Conservation (phyloP, 805 yeast species). For the Nakazawaea populi region DNA sequence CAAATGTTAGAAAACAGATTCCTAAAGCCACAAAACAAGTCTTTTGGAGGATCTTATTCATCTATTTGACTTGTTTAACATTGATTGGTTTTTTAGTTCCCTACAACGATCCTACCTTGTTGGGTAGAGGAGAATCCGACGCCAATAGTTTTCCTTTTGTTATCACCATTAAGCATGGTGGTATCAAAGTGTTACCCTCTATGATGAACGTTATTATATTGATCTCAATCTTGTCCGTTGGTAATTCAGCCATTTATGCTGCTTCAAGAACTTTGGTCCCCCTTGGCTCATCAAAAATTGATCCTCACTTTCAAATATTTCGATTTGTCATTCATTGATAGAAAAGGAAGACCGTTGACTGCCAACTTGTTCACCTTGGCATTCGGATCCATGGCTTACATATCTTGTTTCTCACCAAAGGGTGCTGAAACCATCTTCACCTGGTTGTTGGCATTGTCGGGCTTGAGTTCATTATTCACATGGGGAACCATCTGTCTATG, state of each 20-base stretch:
- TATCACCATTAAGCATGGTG: slow-evolving; percentile 34
- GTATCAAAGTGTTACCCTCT: slow-evolving; percentile 29
- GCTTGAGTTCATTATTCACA: slow-evolving; percentile 40
- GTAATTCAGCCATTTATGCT: slow-evolving; percentile 53
- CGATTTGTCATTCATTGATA: slow-evolving; percentile 38
- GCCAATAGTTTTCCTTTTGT: slow-evolving; percentile 42
- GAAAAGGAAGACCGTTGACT: slow-evolving; percentile 42
- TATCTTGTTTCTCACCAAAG: slow-evolving; percentile 36
- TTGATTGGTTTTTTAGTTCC: slow-evolving; percentile 44
- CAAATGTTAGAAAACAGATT: slow-evolving; percentile 38
- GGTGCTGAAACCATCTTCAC: slow-evolving; percentile 31
- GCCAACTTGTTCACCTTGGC: slow-evolving; percentile 33
- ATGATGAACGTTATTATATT: slow-evolving; percentile 35
- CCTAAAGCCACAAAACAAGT: slow-evolving; percentile 52
- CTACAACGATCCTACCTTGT: slow-evolving; percentile 29
- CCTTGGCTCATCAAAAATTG: slow-evolving; percentile 37
- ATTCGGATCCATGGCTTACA: slow-evolving; percentile 37
- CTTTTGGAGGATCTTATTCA: slow-evolving; percentile 47
- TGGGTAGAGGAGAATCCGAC: slow-evolving; percentile 22
- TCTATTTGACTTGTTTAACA: slow-evolving; percentile 38
- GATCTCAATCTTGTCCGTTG: slow-evolving; percentile 36
- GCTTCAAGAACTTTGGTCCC: slow-evolving; percentile 46
- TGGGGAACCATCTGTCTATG: slow-evolving; percentile 42
- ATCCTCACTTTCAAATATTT: slow-evolving; percentile 30
- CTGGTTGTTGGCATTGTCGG: slow-evolving; percentile 45